Conservation (phyloP, 2,329 filamentous ascomycete species). For the Fusarium devonianum region DNA sequence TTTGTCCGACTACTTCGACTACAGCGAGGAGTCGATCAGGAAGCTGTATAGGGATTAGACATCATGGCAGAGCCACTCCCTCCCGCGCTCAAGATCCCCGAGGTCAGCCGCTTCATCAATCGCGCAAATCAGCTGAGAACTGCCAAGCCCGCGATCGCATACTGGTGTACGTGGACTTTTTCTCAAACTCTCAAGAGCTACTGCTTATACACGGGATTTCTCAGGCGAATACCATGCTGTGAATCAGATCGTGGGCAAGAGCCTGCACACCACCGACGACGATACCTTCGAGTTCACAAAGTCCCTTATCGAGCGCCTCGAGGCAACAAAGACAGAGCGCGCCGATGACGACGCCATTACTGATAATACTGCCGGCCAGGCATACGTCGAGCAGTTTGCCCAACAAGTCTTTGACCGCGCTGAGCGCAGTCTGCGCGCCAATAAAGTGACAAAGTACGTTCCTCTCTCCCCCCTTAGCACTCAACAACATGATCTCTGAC, state of each 20-base stretch:
- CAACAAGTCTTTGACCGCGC: constrained; percentile 86
- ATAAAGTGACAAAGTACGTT: constrained; percentile 79
- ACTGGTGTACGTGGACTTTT: constrained; percentile 78
- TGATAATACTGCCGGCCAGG: constrained; percentile 86
- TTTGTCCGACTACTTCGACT: not conserved
- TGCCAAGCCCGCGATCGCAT: constrained; percentile 86
- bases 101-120: constrained; percentile 83
- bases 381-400: constrained; percentile 94
- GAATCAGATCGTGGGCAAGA: constrained; percentile 84
- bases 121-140: constrained; percentile 85
- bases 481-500: constrained; percentile 2
- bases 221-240: constrained; percentile 90
- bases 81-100: constrained; percentile 72
- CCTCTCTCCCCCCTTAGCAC: rapidly evolving
- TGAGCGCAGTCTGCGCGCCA: constrained; percentile 80
- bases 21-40: too few species aligned
- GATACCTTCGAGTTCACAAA: constrained; percentile 84
- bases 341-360: constrained; percentile 81
- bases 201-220: constrained; percentile 10
- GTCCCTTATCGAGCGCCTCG: constrained; percentile 87
- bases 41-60: not conserved
- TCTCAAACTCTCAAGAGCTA: not conserved
- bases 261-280: constrained; percentile 78
- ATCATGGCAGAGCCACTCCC: constrained; percentile 69
- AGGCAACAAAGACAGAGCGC: constrained; percentile 67